These are phyloP conservation scores for Exophiala alcalophila DNA, from an alignment of 2,329 filamentous ascomycete species.

Conservation along the genomic window DNA sequence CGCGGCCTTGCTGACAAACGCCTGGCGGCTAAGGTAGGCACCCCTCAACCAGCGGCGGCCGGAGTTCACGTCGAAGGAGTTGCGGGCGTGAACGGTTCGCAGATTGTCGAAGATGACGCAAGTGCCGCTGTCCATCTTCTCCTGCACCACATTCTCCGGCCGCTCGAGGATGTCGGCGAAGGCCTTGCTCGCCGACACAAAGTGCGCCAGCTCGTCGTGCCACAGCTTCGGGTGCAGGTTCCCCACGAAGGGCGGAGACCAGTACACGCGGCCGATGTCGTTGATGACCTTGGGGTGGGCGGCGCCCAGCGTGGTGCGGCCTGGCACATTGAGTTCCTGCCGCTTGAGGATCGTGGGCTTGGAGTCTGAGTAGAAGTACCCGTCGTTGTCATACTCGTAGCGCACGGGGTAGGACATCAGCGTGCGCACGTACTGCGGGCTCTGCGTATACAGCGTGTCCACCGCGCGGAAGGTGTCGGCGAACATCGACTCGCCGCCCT, in stretches of 20 bases:
- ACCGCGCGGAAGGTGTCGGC: constrained; percentile 69
- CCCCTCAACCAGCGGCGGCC: constrained; percentile 81
- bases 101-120: constrained; percentile 90
- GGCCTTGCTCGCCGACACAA: constrained; percentile 49
- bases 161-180: constrained; percentile 62
- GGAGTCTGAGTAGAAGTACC: constrained; percentile 59
- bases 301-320: constrained; percentile 13
- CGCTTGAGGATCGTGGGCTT: constrained; percentile 53
- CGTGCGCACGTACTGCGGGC: constrained; percentile 32
- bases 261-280: constrained; percentile 53
- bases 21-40: constrained; percentile 72
- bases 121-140: constrained; percentile 74
- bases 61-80: constrained; percentile 63
- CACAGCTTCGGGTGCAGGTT: constrained; percentile 40
- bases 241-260: constrained; percentile 78
- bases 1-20: constrained; percentile 41
- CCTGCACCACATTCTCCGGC: constrained; percentile 61
- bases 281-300: constrained; percentile 5
- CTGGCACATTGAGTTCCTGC: constrained; percentile 19
- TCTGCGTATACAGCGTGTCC: constrained; percentile 35
- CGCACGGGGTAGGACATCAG: constrained; percentile 21
- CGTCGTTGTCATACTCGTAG: constrained; percentile 59
- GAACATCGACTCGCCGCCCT: constrained; percentile 83
- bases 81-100: constrained; percentile 78
- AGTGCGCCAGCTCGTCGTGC: constrained; percentile 6